Conservation (phyloP, 768 basidiomycete genomes). For the Suillus clintonianus region DNA sequence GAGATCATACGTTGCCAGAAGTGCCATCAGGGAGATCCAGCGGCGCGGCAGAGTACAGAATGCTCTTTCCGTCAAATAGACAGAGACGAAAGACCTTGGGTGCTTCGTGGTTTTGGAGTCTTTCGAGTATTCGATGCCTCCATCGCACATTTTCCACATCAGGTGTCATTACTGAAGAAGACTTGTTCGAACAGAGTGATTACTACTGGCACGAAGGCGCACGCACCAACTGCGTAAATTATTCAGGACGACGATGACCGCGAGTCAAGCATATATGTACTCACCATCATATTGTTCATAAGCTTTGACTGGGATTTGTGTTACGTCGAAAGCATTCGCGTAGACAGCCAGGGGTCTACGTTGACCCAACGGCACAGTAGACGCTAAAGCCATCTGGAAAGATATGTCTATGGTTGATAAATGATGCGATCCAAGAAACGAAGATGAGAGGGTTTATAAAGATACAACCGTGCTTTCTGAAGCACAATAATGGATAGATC, state of each 20-base stretch:
- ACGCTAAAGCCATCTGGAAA: background rate
- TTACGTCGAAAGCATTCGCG: constrained; percentile 37
- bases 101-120: constrained; percentile 39
- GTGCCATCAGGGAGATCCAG: constrained; percentile 32
- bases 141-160: constrained; percentile 14
- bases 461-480: background rate
- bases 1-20: constrained; percentile 27
- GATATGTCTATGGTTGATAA: background rate
- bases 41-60: constrained; percentile 39
- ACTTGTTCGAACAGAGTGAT: background rate
- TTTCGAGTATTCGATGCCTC: constrained; percentile 32
- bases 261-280: background rate
- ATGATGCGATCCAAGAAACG: background rate
- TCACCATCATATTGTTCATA: constrained; percentile 39
- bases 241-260: constrained; percentile 4
- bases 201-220: constrained; percentile 25
- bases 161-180: constrained; percentile 20
- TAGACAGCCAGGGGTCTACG: constrained; percentile 15
- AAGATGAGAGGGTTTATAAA: background rate
- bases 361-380: background rate
- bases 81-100: constrained; percentile 44
- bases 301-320: constrained; percentile 25
- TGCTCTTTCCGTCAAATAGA: constrained; percentile 48
- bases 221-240: constrained; percentile 3
- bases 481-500: background rate